phyloP scores from a whole-genome alignment of 768 basidiomycete species.

The Trametes cinnabarina region DNA sequence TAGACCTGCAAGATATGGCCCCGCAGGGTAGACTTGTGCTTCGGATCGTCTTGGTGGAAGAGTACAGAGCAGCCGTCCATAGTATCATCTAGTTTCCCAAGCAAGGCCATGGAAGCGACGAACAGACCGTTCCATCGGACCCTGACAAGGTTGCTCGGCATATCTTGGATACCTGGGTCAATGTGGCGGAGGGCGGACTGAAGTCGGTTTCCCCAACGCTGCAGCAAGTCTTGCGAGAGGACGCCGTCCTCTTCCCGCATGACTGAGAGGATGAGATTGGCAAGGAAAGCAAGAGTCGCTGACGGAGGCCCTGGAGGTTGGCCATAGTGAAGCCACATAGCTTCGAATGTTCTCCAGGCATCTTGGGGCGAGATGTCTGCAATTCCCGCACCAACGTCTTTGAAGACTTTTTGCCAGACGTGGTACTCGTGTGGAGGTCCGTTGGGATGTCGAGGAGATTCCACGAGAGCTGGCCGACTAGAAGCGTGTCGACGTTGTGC shows the following conservation, averaged over 20 bases:
- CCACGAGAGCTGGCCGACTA: constrained; percentile 13
- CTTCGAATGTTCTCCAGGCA: constrained; percentile 41
- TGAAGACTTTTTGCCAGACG: constrained; percentile 1
- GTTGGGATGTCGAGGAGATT: background rate
- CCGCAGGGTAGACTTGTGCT: constrained; percentile 20
- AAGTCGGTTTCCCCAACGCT: constrained; percentile 39
- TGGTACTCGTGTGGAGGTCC: background rate
- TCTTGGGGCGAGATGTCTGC: constrained; percentile 23
- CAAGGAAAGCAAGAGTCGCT: constrained; percentile 2
- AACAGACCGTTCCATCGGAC: constrained; percentile 30
- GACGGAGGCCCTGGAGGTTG: background rate
- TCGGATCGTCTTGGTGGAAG: background rate
- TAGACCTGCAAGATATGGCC: constrained; percentile 33
- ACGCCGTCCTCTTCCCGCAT: constrained; percentile 1
- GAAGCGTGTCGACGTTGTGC: constrained; percentile 32
- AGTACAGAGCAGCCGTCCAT: constrained; percentile 25
- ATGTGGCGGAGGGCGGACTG: constrained; percentile 32
- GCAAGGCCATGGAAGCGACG: constrained; percentile 36
- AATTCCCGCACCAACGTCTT: background rate
- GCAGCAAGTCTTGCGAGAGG: constrained; percentile 17
- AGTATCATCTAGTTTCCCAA: constrained; percentile 37
- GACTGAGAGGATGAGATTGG: constrained; percentile 1
- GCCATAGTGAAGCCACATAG: constrained; percentile 12
- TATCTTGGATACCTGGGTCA: constrained; percentile 23
- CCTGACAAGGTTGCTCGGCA: constrained; percentile 23